phyloP scores from a whole-genome alignment of 2,329 filamentous ascomycete species.

The Xenoacremonium recifei region DNA sequence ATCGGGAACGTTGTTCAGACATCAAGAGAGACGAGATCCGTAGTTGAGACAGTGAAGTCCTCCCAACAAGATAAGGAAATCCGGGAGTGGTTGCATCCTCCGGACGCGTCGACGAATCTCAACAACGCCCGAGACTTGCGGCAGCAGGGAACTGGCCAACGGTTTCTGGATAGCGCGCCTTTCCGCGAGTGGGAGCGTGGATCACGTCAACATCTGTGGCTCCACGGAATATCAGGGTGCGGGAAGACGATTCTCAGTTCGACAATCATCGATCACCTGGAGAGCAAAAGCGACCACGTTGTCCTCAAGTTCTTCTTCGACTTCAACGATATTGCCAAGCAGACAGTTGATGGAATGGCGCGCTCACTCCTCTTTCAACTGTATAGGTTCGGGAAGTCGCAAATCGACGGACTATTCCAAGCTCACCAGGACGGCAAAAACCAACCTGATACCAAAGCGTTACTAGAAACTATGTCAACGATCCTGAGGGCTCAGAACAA shows the following conservation, averaged over 20 bases:
- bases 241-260: slow-evolving; percentile 20
- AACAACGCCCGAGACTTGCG: slow-evolving; percentile 8
- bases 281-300: background rate
- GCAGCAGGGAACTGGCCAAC: slow-evolving; percentile 8
- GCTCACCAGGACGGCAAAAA: background rate
- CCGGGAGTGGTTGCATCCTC: slow-evolving; percentile 11
- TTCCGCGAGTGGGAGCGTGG: slow-evolving; percentile 15
- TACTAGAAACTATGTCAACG: slow-evolving; percentile 2
- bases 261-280: slow-evolving; percentile 14
- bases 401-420: background rate
- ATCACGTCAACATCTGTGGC: slow-evolving; percentile 16
- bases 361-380: slow-evolving; percentile 17
- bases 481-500: slow-evolving; percentile 17
- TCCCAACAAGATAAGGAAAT: slow-evolving; percentile 2
- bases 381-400: slow-evolving; percentile 6
- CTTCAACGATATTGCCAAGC: slow-evolving; percentile 17
- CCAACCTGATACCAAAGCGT: background rate
- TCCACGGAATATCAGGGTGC: slow-evolving; percentile 14
- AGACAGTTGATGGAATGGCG: slow-evolving; percentile 10
- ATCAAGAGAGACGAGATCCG: background rate
- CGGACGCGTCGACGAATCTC: slow-evolving; percentile 9
- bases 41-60: background rate
- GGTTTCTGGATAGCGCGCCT: slow-evolving; percentile 9
- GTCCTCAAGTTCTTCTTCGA: slow-evolving; percentile 19
- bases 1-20: background rate